Percentiles rank a stretch among this genome's conserved stretches.
Evolutionary conservation across 805 yeast species (phyloP).

Genomic region (Ogataea philodendri): DNA sequence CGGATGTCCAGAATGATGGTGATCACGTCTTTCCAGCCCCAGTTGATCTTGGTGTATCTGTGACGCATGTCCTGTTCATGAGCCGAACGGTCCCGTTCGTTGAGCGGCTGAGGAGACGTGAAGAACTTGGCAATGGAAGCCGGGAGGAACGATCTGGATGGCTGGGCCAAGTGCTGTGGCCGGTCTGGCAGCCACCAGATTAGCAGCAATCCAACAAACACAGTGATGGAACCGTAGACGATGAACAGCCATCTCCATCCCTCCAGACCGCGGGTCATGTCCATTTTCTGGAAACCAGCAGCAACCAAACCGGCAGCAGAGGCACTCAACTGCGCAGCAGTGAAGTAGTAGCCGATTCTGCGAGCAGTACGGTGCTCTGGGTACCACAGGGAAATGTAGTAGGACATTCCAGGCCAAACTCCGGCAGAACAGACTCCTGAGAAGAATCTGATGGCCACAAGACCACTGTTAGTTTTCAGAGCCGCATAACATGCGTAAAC

Average conservation of each 20-base stretch:
- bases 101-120: conserved; percentile 46
- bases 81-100: conserved; percentile 46
- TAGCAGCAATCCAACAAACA: conserved; percentile 58
- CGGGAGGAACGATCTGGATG: conserved; percentile 15
- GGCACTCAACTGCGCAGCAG: conserved; percentile 90
- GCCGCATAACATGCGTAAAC: conserved; percentile 75
- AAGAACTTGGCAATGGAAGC: conserved; percentile 22
- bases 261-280: conserved; percentile 61
- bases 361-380: conserved; percentile 74
- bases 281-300: conserved; percentile 87
- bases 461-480: conserved; percentile 52
- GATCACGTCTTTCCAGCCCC: conserved; percentile 61
- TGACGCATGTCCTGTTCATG: conserved; percentile 61
- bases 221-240: conserved; percentile 69
- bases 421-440: conserved; percentile 82
- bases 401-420: conserved; percentile 88
- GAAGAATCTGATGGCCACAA: conserved; percentile 68
- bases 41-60: conserved; percentile 45
- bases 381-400: conserved; percentile 81
- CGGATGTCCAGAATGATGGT: conserved; percentile 58
- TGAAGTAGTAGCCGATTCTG: conserved; percentile 83
- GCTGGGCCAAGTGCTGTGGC: conserved; percentile 40
- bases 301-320: conserved; percentile 85
- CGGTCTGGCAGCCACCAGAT: conserved; percentile 88
- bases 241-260: conserved; percentile 90